These are phyloP conservation scores for Saturnispora serradocipensis DNA, from an alignment of 805 yeast species.

Conservation along the genomic window DNA sequence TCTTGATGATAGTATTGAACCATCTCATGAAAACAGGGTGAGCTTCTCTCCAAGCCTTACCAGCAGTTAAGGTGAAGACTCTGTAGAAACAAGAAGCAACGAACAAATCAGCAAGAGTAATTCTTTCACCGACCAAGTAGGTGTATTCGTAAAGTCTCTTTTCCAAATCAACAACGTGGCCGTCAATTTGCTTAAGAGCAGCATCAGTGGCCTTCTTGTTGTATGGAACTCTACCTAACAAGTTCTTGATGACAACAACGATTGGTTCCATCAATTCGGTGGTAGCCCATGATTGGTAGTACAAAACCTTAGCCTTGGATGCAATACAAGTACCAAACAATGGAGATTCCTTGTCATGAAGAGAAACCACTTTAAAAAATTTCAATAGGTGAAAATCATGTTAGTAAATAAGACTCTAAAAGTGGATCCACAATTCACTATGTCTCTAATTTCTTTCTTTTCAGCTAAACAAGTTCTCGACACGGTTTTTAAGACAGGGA, in stretches of 20 bases:
- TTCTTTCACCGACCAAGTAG: constrained; percentile 40
- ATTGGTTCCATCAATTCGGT: constrained; percentile 47
- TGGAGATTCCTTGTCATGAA: constrained; percentile 34
- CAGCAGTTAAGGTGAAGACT: constrained; percentile 39
- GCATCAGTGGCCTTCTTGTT: constrained; percentile 51
- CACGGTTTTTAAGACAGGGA: constrained; percentile 79
- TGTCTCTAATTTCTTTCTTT: constrained; percentile 10
- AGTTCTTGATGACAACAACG: constrained; percentile 46
- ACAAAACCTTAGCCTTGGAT: constrained; percentile 58
- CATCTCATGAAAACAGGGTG: constrained; percentile 47
- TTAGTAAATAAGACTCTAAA: constrained; percentile 10
- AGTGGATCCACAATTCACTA: not conserved
- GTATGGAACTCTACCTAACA: constrained; percentile 61
- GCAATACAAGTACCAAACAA: constrained; percentile 52
- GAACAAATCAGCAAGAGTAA: constrained; percentile 37
- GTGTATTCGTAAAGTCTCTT: constrained; percentile 39
- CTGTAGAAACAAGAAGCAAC: constrained; percentile 36
- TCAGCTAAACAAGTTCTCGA: constrained; percentile 58
- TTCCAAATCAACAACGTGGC: constrained; percentile 41
- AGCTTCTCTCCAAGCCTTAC: constrained; percentile 40
- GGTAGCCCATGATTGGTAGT: constrained; percentile 73
- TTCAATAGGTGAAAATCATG: constrained; percentile 10
- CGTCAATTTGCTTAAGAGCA: constrained; percentile 29
- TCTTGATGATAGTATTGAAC: constrained; percentile 38
- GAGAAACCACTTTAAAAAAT: constrained; percentile 32